Conservation (phyloP, 139 green algal genomes). For the Ettlia oleoabundans region DNA sequence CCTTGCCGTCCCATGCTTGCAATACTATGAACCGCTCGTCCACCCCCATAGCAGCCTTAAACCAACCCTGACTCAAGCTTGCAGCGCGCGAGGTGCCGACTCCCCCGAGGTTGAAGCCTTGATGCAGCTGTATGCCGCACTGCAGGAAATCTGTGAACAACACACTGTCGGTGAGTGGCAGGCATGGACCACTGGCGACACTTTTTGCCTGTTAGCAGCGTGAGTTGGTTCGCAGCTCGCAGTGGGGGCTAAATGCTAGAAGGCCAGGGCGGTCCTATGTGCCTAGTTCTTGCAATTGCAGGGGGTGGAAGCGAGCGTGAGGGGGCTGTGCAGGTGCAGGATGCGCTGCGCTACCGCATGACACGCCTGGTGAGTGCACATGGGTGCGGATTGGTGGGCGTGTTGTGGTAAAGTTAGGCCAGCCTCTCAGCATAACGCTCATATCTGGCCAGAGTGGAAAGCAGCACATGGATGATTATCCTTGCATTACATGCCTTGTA, state of each 20-base stretch:
- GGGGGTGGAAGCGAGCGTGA: conserved; percentile 2
- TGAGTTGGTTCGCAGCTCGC: too few species aligned
- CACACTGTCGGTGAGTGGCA: background rate
- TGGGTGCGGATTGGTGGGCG: background rate
- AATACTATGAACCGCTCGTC: too few species aligned
- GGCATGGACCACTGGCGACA: too few species aligned
- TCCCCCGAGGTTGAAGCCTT: conserved; percentile 25
- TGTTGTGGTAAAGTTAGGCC: background rate
- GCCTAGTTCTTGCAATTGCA: background rate
- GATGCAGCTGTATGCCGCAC: conserved; percentile 21
- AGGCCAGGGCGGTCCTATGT: background rate
- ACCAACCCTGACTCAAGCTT: too few species aligned
- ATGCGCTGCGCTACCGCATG: conserved; percentile 40
- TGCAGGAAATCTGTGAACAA: conserved; percentile 35
- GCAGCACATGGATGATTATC: background rate
- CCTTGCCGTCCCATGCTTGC: too few species aligned
- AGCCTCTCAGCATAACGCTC: too few species aligned
- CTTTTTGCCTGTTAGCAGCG: too few species aligned
- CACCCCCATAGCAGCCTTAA: too few species aligned
- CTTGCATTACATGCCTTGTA: too few species aligned
- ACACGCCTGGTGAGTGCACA: conserved; percentile 30
- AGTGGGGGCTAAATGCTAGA: background rate
- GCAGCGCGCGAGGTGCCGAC: background rate
- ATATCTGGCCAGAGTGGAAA: background rate
- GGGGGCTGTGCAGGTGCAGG: conserved; percentile 9